Conservation (phyloP, 352 stramenopile genomes). For the Phytophthora macrochlamydospora region DNA sequence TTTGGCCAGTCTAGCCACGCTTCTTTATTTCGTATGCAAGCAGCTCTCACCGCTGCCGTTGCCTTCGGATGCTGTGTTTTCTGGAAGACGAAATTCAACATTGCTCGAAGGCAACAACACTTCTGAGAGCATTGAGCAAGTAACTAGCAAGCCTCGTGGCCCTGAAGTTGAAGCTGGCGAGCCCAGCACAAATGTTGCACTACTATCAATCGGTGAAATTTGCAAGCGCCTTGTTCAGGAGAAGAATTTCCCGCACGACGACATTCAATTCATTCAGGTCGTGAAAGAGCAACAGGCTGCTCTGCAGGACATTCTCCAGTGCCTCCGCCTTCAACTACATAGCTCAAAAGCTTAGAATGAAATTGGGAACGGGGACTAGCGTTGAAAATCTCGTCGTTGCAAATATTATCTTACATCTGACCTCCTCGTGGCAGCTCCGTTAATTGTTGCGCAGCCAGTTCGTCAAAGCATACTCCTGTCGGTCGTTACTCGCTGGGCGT, state of each 20-base stretch:
- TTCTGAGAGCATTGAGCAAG: too few species aligned
- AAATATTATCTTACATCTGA: conserved; percentile 41
- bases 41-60: conserved; percentile 49
- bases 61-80: conserved; percentile 12
- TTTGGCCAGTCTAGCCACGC: conserved; percentile 50
- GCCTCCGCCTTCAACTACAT: conserved; percentile 19
- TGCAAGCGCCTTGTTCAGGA: conserved; percentile 30
- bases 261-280: conserved; percentile 31
- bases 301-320: conserved; percentile 11
- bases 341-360: neutral
- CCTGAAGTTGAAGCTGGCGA: conserved; percentile 1
- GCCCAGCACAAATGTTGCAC: conserved; percentile 7
- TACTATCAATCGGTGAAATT: conserved; percentile 41
- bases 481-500: conserved; percentile 34
- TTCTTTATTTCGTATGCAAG: conserved; percentile 56
- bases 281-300: conserved; percentile 31
- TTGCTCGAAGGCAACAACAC: too few species aligned
- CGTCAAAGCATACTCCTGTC: conserved; percentile 64
- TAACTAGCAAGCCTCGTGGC: too few species aligned
- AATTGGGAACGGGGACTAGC: neutral
- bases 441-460: conserved; percentile 70
- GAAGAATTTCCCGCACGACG: conserved; percentile 31
- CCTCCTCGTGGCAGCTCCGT: neutral
- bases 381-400: conserved; percentile 7
- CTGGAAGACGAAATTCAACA: conserved; percentile 14